Evolutionary conservation across 2,329 filamentous ascomycete species (phyloP).

Genomic region (Phyllachora maydis): DNA sequence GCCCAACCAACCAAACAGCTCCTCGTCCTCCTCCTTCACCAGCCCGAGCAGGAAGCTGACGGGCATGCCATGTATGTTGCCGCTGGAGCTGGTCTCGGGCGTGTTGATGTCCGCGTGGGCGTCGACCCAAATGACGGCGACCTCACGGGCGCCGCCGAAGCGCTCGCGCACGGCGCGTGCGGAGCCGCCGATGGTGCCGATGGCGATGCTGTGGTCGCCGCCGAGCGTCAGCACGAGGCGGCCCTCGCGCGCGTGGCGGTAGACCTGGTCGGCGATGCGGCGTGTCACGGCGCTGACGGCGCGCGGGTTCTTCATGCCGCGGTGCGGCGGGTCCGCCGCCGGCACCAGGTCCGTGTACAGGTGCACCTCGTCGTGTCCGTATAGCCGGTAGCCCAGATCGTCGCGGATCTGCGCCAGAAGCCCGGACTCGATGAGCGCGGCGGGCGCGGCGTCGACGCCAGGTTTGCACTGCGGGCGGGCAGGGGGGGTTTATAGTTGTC

Average conservation of each 20-base stretch:
- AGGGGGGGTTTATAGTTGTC: too few relatives aligned
- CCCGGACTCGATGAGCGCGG: constrained; percentile 72
- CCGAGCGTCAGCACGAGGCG: constrained; percentile 83
- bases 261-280: constrained; percentile 65
- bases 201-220: constrained; percentile 90
- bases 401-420: constrained; percentile 65
- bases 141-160: constrained; percentile 55
- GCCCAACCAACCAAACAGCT: constrained; percentile 79
- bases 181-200: constrained; percentile 76
- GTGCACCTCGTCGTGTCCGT: constrained; percentile 69
- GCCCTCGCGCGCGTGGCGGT: constrained; percentile 64
- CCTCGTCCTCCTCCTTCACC: constrained; percentile 51
- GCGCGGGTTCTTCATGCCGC: constrained; percentile 85
- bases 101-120: constrained; percentile 97
- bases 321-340: constrained; percentile 52
- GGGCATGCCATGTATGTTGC: constrained; percentile 97
- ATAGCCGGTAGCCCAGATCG: constrained; percentile 74
- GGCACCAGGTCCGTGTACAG: constrained; percentile 61
- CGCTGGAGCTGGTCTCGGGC: constrained; percentile 71
- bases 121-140: constrained; percentile 97
- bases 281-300: constrained; percentile 72
- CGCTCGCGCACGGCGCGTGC: constrained; percentile 75
- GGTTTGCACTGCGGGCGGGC: constrained; percentile 46
- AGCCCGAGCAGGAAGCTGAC: constrained; percentile 80
- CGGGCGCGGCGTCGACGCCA: constrained; percentile 79